Percentiles rank a stretch among this genome's conserved stretches.
phyloP scores from a whole-genome alignment of 768 basidiomycete species.

The Floccularia luteovirens region DNA sequence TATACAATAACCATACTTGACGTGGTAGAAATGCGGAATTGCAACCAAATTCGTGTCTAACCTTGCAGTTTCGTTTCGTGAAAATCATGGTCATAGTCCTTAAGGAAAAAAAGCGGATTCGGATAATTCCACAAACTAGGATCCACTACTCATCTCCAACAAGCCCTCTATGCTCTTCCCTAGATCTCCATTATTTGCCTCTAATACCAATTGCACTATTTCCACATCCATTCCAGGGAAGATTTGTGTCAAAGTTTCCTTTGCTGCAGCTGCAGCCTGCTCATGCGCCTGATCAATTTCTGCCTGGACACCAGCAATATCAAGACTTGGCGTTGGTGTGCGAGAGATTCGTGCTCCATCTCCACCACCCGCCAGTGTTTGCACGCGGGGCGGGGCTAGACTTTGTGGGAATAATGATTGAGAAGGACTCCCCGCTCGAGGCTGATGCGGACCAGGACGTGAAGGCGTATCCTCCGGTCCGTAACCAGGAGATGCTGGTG shows the following conservation, averaged over 20 bases:
- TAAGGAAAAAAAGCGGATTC: no score
- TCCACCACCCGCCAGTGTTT: conserved; percentile 21
- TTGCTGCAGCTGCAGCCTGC: conserved; percentile 61
- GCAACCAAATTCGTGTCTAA: no score
- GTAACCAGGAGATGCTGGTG: conserved; percentile 25
- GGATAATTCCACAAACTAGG: conserved; percentile 11
- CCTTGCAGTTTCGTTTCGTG: no score
- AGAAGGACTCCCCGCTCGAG: conserved; percentile 42
- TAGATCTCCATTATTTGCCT: conserved; percentile 83
- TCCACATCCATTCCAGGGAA: conserved; percentile 82
- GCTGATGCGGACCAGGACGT: conserved; percentile 36
- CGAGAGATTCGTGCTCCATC: conserved; percentile 46
- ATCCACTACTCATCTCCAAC: conserved; percentile 61
- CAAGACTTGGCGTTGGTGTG: conserved; percentile 63
- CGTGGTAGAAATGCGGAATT: no score
- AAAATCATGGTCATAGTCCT: no score
- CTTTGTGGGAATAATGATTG: conserved; percentile 24
- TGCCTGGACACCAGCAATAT: conserved; percentile 61
- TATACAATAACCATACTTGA: no score
- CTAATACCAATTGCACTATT: conserved; percentile 83
- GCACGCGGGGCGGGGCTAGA: conserved; percentile 37
- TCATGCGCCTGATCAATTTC: conserved; percentile 77
- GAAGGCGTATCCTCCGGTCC: conserved; percentile 46
- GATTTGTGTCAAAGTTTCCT: conserved; percentile 78
- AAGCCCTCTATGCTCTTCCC: conserved; percentile 85